Evolutionary conservation across 164 flowering plant species (phyloP), one percentile per base, ranked within the genome.

Genomic region (Nymphaea thermarum): DNA sequence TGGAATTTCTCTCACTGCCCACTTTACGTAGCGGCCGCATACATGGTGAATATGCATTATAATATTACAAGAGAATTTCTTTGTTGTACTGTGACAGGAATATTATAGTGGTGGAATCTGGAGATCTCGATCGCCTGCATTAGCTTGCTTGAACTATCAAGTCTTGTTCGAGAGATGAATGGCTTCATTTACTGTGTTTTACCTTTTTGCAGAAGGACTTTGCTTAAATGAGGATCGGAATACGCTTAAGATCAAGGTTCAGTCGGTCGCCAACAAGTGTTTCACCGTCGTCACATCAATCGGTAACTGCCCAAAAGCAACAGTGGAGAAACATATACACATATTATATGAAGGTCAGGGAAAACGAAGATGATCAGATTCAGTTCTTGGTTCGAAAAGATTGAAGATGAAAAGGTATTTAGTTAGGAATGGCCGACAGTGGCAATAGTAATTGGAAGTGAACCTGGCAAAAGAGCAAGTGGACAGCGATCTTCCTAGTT

Each of bases 1-100:
- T 25, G 36, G 70, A 17, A 60, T 59, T 44, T 36, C 55, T 12
- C 53, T 17, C 53, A 4, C 68, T 51, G 43, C 66, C 64, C 67
- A 66, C 43, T 41, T 8, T 51, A 51, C 57, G 57, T 51, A 51
- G 57, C 8, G 14, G 57, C 15, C 14, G 57, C 57, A 51, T 51
- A 51, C 14, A 15, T 51, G 12, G 14, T 51, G 57, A 15, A 51
- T 51, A 51, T 51, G 57, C 5, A 51, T 8, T 3, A 15, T 51
- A 3, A 7, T 2, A 51, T 8, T 8, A 51, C 36, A 4, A 5
- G 14, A 8, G 8, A 10, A 8, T 51, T 51, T 51, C 57, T 51
- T 51, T 51, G 57, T 51, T 15, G 36, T 51, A 51, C 57, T 15
- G 14, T 8, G 2, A 8, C 14, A 15, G 57, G 57, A 51, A 51